phyloP scores from a whole-genome alignment of 345 rosid genomes.

The Pistacia vera region DNA sequence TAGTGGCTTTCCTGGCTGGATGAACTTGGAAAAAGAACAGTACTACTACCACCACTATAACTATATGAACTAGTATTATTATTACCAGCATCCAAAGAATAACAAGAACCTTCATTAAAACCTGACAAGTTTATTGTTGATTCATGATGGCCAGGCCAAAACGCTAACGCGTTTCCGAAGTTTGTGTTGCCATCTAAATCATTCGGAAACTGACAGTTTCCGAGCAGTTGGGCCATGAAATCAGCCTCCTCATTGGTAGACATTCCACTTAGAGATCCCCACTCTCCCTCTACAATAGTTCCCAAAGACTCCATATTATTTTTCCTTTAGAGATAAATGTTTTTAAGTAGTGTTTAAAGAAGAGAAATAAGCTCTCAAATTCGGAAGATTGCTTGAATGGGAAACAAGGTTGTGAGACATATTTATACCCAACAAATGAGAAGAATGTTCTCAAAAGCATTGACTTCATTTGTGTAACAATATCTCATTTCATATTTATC shows the following conservation, averaged over 20 bases:
- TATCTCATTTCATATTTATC: slow-evolving; percentile 28
- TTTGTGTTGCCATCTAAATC: slow-evolving; percentile 21
- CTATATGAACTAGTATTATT: slow-evolving; percentile 19
- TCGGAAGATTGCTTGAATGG: slow-evolving; percentile 20
- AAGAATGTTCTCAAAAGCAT: slow-evolving; percentile 29
- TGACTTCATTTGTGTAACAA: slow-evolving; percentile 20
- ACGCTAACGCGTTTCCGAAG: slow-evolving; percentile 26
- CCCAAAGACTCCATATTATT: slow-evolving; percentile 50
- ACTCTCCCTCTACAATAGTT: slow-evolving; percentile 47
- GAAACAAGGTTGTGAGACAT: slow-evolving; percentile 17
- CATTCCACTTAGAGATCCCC: slow-evolving; percentile 58
- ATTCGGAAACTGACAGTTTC: slow-evolving; percentile 28
- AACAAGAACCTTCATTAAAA: slow-evolving; percentile 17
- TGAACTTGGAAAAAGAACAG: slow-evolving; percentile 27
- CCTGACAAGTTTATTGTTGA: slow-evolving; percentile 33
- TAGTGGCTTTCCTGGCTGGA: slow-evolving; percentile 35
- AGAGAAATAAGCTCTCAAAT: not conserved
- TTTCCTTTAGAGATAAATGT: not conserved
- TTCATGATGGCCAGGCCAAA: slow-evolving; percentile 45
- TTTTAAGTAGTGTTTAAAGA: not conserved
- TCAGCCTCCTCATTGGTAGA: slow-evolving; percentile 67
- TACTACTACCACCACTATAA: slow-evolving; percentile 29
- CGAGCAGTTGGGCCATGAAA: slow-evolving; percentile 69
- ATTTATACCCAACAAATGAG: slow-evolving; percentile 27
- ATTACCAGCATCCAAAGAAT: slow-evolving; percentile 13